These are phyloP conservation scores for Fusarium tuaranense DNA, from an alignment of 2,329 filamentous ascomycete species.

Conservation along the genomic window DNA sequence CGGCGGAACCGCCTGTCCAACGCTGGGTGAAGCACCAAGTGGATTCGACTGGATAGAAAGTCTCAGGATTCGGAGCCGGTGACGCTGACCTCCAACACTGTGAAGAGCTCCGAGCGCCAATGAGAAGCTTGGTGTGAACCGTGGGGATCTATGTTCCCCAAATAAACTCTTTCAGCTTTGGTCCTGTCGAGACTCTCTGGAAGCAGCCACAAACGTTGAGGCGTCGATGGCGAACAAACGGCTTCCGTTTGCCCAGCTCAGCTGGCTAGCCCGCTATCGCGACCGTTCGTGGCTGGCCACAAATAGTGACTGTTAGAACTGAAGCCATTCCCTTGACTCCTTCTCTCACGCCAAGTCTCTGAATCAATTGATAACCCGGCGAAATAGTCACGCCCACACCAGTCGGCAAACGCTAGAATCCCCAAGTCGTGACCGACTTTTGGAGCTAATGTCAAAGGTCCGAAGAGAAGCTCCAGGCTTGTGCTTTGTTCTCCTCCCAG, in stretches of 20 bases:
- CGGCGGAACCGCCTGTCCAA: neutral
- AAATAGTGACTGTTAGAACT: slow-evolving; percentile 8
- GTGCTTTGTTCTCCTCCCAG: slow-evolving; percentile 8
- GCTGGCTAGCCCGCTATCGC: neutral
- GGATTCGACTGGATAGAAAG: slow-evolving; percentile 2
- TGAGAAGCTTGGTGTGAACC: slow-evolving; percentile 3
- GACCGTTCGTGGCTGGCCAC: slow-evolving; percentile 9
- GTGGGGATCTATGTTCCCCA: slow-evolving; percentile 1
- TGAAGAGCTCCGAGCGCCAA: slow-evolving; percentile 9
- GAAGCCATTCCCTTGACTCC: slow-evolving; percentile 1
- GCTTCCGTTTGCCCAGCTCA: neutral
- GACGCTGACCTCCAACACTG: slow-evolving; percentile 17
- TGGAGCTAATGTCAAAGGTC: slow-evolving; percentile 16
- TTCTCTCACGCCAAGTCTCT: neutral
- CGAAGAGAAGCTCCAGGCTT: slow-evolving; percentile 10
- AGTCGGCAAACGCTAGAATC: slow-evolving; percentile 17
- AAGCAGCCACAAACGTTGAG: slow-evolving; percentile 35
- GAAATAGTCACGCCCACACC: neutral
- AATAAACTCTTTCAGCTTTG: slow-evolving; percentile 3
- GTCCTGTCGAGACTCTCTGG: slow-evolving; percentile 22
- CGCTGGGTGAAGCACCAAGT: neutral
- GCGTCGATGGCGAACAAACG: slow-evolving; percentile 23
- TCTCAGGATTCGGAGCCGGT: slow-evolving; percentile 25
- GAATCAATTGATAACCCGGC: slow-evolving; percentile 2
- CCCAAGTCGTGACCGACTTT: slow-evolving; percentile 19